Evolutionary conservation across 1,284 basidiomycete species (phyloP).

Genomic region (Salmacisia buchloeana): DNA sequence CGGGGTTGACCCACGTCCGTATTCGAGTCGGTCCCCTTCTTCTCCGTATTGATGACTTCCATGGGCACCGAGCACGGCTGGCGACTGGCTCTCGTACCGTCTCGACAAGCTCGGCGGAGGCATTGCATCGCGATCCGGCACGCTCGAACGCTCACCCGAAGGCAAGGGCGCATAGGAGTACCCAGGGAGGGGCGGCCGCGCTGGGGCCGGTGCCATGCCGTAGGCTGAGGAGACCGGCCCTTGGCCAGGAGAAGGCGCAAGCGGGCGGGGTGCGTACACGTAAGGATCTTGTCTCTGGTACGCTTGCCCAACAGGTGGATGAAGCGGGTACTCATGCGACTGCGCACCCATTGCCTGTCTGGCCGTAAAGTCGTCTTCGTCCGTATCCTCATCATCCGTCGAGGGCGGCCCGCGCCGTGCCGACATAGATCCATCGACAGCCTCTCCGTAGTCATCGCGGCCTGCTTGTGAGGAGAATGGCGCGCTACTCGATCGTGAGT

Average conservation of each 20-base stretch:
- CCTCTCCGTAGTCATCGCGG: not conserved
- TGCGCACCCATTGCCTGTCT: not conserved
- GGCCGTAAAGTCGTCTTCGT: not conserved
- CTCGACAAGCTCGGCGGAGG: not conserved
- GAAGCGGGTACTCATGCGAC: not conserved
- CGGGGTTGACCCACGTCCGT: not conserved
- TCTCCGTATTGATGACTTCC: not conserved
- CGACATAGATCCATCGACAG: not conserved
- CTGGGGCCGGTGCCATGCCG: too few relatives aligned
- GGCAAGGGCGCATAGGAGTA: not conserved
- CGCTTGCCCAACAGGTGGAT: not conserved
- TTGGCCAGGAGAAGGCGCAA: too few relatives aligned
- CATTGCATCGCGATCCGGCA: not conserved
- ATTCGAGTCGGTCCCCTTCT: not conserved
- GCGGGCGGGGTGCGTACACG: not conserved
- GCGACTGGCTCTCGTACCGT: not conserved
- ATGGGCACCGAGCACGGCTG: not conserved
- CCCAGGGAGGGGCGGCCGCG: too few relatives aligned
- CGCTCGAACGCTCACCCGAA: not conserved
- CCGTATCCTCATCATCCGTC: conserved; percentile 3
- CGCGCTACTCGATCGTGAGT: not conserved
- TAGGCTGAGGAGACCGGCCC: too few relatives aligned
- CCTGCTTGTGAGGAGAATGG: not conserved
- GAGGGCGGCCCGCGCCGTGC: not conserved
- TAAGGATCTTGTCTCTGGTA: not conserved